Conservation (phyloP, 768 basidiomycete genomes). For the Psilocybe sp. region DNA sequence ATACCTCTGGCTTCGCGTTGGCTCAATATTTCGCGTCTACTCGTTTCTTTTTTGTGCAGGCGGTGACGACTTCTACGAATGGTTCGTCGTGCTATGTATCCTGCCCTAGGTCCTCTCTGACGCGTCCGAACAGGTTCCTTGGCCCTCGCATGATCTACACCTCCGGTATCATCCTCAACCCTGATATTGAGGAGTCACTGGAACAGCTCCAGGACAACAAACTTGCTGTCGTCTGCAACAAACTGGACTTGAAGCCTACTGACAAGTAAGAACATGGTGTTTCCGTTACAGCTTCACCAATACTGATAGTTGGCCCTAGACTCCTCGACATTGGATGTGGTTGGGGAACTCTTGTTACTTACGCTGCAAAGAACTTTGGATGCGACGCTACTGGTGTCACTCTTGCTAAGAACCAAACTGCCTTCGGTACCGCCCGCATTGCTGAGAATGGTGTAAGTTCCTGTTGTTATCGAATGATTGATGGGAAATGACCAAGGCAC, state of each 20-base stretch:
- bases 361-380: slow-evolving; percentile 96
- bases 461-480: neutral
- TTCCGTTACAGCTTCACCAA: slow-evolving; percentile 24
- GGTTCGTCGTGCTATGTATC: slow-evolving; percentile 39
- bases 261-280: slow-evolving; percentile 48
- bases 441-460: slow-evolving; percentile 63
- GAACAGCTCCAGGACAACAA: slow-evolving; percentile 99
- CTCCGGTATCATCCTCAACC: slow-evolving; percentile 79
- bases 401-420: slow-evolving; percentile 85
- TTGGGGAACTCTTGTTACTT: slow-evolving; percentile 94
- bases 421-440: slow-evolving; percentile 90
- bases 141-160: slow-evolving; percentile 98
- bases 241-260: slow-evolving; percentile 82
- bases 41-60: slow-evolving; percentile 33
- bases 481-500: neutral
- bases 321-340: slow-evolving; percentile 89
- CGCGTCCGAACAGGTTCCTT: slow-evolving; percentile 64
- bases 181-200: slow-evolving; percentile 73
- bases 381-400: slow-evolving; percentile 97
- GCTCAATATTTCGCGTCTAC: neutral
- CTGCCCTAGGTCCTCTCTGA: neutral
- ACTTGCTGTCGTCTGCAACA: slow-evolving; percentile 91
- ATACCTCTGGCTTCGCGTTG: neutral
- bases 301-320: slow-evolving; percentile 23
- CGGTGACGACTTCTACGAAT: slow-evolving; percentile 94